Conservation (phyloP, 192 early-diverging fungal genomes). For the Chytriomyces sp. region DNA sequence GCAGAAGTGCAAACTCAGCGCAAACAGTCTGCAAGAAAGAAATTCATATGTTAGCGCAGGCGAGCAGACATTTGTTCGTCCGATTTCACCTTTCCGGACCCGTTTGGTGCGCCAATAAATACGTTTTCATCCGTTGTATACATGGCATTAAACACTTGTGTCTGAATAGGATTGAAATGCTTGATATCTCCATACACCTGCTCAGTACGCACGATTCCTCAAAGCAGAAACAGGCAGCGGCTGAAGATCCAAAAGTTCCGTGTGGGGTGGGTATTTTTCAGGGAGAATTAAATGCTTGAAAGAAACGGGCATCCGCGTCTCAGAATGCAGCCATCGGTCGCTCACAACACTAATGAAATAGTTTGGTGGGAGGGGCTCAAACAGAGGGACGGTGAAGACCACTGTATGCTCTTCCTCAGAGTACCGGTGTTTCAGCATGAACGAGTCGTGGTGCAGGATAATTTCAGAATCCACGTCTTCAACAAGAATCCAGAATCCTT, state of each 20-base stretch:
- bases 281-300: constrained; percentile 93
- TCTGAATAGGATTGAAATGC: constrained; percentile 94
- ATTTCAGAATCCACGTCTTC: constrained; percentile 92
- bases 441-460: constrained; percentile 89
- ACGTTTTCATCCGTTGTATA: constrained; percentile 86
- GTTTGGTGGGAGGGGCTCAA: constrained; percentile 93
- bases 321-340: constrained; percentile 94
- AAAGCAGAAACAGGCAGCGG: constrained; percentile 82
- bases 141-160: constrained; percentile 89
- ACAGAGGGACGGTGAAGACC: constrained; percentile 88
- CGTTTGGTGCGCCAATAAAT: constrained; percentile 90
- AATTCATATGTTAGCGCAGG: neutral
- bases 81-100: constrained; percentile 77
- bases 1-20: constrained; percentile 93
- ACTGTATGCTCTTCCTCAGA: constrained; percentile 82
- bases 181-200: constrained; percentile 64
- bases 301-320: constrained; percentile 90
- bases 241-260: constrained; percentile 92
- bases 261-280: constrained; percentile 91
- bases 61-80: neutral
- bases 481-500: constrained; percentile 93
- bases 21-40: constrained; percentile 68
- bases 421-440: constrained; percentile 87
- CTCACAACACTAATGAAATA: constrained; percentile 93
- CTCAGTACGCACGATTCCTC: constrained; percentile 77